Evolutionary conservation across 306 rosid genomes (phyloP).

Genomic region (Styphnolobium japonicum): DNA sequence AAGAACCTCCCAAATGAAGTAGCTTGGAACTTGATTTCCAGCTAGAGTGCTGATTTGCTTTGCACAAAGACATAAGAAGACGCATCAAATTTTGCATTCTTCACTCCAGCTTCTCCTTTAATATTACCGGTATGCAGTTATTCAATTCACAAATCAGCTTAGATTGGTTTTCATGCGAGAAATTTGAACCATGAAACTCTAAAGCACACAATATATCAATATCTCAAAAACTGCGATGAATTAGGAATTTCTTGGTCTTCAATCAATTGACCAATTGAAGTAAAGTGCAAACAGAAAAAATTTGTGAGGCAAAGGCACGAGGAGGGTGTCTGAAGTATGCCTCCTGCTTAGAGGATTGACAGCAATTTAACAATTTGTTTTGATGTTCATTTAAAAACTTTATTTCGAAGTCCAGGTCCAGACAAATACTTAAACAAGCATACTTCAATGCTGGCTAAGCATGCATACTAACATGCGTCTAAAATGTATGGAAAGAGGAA

Average conservation of each 20-base stretch:
- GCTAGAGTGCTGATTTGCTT: constrained; percentile 71
- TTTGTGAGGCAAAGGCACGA: not conserved
- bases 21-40: constrained; percentile 62
- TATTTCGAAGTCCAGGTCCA: not conserved
- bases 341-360: no score
- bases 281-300: not conserved
- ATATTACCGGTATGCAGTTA: constrained; percentile 1
- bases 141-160: not conserved
- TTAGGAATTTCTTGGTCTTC: not conserved
- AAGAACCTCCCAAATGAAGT: constrained; percentile 51
- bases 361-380: no score
- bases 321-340: no score
- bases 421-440: not conserved
- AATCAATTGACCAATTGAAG: not conserved
- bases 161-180: not conserved
- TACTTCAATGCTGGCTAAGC: not conserved
- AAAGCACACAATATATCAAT: not conserved
- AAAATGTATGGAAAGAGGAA: not conserved
- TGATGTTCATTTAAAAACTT: no score
- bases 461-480: not conserved
- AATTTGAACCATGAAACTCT: not conserved
- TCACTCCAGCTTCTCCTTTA: not conserved
- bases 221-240: not conserved
- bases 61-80: constrained; percentile 6
- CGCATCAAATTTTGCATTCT: not conserved